These are phyloP conservation scores for Coprinopsis marcescibilis DNA, from an alignment of 768 basidiomycete genomes.

Conservation along the genomic window DNA sequence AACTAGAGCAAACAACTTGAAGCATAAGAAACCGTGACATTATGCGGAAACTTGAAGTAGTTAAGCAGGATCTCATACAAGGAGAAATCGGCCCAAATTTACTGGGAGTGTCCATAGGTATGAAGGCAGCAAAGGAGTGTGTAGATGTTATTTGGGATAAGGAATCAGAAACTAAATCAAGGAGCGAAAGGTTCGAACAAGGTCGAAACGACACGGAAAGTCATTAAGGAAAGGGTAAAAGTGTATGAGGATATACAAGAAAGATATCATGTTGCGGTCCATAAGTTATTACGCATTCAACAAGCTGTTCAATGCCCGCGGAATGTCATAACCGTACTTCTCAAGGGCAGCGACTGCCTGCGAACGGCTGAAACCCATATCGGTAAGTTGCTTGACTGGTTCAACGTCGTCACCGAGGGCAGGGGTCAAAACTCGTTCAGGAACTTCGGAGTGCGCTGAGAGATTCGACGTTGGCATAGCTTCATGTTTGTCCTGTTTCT, in stretches of 20 bases:
- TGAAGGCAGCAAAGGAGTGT: conserved; percentile 4
- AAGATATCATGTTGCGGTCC: not conserved
- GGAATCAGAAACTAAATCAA: not conserved
- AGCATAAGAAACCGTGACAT: too few relatives aligned
- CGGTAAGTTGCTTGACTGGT: conserved; percentile 70
- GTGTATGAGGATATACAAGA: too few relatives aligned
- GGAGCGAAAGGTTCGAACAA: not conserved
- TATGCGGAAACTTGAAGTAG: too few relatives aligned
- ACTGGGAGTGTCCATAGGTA: too few relatives aligned
- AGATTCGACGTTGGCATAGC: conserved; percentile 36
- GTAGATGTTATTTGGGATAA: not conserved
- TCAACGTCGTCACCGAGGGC: conserved; percentile 68
- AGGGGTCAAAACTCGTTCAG: conserved; percentile 37
- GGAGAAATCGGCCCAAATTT: too few relatives aligned
- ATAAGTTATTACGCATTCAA: conserved; percentile 30
- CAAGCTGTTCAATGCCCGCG: conserved; percentile 68
- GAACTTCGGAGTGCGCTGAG: conserved; percentile 41
- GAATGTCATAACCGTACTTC: conserved; percentile 77
- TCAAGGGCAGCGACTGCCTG: conserved; percentile 85
- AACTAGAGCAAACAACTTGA: too few relatives aligned
- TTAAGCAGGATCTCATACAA: too few relatives aligned
- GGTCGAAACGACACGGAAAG: not conserved
- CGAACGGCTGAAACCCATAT: conserved; percentile 85
- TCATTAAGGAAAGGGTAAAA: conserved; percentile 2
- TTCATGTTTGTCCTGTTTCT: conserved; percentile 51